phyloP scores from a whole-genome alignment of 2,329 filamentous ascomycete genomes.

The Albifimbria verrucaria region DNA sequence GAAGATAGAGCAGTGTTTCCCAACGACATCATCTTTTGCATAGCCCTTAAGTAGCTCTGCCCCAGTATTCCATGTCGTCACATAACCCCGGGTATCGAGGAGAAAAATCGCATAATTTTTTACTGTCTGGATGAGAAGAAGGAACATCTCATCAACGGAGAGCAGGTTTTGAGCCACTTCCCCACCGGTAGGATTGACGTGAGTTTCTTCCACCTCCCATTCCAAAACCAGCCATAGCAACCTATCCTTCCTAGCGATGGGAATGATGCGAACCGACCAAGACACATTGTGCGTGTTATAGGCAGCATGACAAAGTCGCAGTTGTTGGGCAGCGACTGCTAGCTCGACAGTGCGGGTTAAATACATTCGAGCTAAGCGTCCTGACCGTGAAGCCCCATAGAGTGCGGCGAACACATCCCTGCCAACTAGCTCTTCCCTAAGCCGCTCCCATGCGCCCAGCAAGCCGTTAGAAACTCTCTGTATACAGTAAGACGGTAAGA shows the following conservation, averaged over 20 bases:
- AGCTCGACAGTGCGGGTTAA: constrained; percentile 23
- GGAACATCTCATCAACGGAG: constrained; percentile 39
- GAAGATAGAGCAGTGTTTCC: constrained; percentile 55
- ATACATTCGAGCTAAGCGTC: constrained; percentile 20
- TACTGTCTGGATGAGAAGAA: constrained; percentile 52
- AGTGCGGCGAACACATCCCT: constrained; percentile 23
- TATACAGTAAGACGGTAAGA: constrained; percentile 27
- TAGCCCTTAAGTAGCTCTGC: constrained; percentile 56
- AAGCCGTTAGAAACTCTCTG: constrained; percentile 24
- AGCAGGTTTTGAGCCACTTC: constrained; percentile 20
- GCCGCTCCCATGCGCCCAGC: constrained; percentile 20
- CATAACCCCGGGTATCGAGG: constrained; percentile 50
- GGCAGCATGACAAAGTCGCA: constrained; percentile 18
- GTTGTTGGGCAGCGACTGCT: constrained; percentile 20
- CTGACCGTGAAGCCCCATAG: constrained; percentile 16
- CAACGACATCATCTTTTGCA: constrained; percentile 49
- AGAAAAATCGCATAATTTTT: constrained; percentile 64
- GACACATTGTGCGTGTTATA: constrained; percentile 11
- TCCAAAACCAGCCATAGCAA: constrained; percentile 27
- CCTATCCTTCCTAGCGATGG: constrained; percentile 24
- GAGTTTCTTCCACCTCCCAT: constrained; percentile 22
- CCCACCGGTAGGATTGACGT: constrained; percentile 5
- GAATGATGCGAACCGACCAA: constrained; percentile 28
- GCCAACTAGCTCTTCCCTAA: constrained; percentile 20
- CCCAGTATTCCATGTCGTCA: constrained; percentile 58